Evolutionary conservation across 2,329 filamentous ascomycete species (phyloP).

Genomic region (Fusarium buxicola): DNA sequence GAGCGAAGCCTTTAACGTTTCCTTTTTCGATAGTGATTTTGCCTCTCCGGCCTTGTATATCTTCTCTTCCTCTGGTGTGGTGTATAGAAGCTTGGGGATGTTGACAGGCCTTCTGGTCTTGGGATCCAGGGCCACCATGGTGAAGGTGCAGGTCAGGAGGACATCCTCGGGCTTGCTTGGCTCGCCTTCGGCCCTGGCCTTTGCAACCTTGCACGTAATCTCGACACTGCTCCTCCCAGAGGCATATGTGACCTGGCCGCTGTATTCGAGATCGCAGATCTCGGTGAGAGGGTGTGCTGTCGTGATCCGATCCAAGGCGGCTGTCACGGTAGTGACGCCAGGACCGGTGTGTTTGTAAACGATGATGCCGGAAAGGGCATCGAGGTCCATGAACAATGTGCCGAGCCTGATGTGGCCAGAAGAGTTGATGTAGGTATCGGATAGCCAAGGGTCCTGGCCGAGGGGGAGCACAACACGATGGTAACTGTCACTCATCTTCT

Average conservation of each 20-base stretch:
- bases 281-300: constrained; percentile 78
- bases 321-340: constrained; percentile 63
- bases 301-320: constrained; percentile 62
- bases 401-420: constrained; percentile 78
- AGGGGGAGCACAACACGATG: constrained; percentile 65
- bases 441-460: constrained; percentile 79
- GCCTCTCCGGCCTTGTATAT: constrained; percentile 45
- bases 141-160: constrained; percentile 56
- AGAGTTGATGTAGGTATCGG: constrained; percentile 82
- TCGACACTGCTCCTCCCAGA: constrained; percentile 80
- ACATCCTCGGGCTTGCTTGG: constrained; percentile 58
- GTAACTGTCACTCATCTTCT: constrained; percentile 49
- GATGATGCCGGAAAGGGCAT: constrained; percentile 80
- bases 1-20: constrained; percentile 39
- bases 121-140: constrained; percentile 48
- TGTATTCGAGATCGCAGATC: constrained; percentile 82
- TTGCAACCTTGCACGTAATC: constrained; percentile 78
- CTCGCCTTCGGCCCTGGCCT: constrained; percentile 70
- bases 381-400: constrained; percentile 82
- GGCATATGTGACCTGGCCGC: constrained; percentile 71
- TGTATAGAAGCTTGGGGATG: constrained; percentile 40
- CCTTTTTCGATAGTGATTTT: constrained; percentile 45
- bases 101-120: constrained; percentile 45
- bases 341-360: constrained; percentile 76
- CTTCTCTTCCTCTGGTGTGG: constrained; percentile 45